Base-by-base conservation (phyloP, 306 rosid species). In the Crotalaria pallida region DNA sequence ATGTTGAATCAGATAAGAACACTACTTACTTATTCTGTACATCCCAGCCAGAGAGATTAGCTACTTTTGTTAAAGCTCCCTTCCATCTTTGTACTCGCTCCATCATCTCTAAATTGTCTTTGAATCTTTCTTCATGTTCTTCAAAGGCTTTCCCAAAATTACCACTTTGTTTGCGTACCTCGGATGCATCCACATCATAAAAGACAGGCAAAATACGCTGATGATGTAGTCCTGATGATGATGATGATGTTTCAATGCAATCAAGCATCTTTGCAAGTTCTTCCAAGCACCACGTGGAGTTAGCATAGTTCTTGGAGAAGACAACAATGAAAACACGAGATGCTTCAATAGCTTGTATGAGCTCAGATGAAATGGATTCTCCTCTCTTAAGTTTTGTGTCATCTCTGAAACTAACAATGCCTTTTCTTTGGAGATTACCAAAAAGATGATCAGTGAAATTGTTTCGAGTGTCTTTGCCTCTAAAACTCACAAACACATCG, bases 401-500 rank as follows among this genome's bases (percentile, higher is more conserved):
- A 29, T 58, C 68, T 0, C 5, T 45, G 16, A 58, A 71, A 4
- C 16, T 11, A 1, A 0, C 0, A 17, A 71, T 17, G 13, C 38
- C 17, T 6, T 47, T 58, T 17, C 21, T n/a, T 0, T 0, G 40
- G 4, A 75, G 44, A 56, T 67, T 53, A 21, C 5, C 43, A 2
- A 11, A 66, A 45, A 66, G 79, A 7, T 75, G 68, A 66, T 57
- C 48, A 0, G 74, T 66, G 65, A 75, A 75, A 23, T 0, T 0
- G 2, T 10, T 1, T 3, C 44, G 44, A 0, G 19, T 11, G 15
- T 71, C 75, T 0, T 1, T 0, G 2, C 59, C 60, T 19, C 79
- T 31, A 11, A 75, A 66, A 9, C 77, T 77, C 16, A 77, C 55
- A 63, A 69, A 77, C 23, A 76, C 81, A 60, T 76, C 71, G 51